Evolutionary conservation across 2,329 filamentous ascomycete species (phyloP).

Genomic region (Penicillium olsonii): DNA sequence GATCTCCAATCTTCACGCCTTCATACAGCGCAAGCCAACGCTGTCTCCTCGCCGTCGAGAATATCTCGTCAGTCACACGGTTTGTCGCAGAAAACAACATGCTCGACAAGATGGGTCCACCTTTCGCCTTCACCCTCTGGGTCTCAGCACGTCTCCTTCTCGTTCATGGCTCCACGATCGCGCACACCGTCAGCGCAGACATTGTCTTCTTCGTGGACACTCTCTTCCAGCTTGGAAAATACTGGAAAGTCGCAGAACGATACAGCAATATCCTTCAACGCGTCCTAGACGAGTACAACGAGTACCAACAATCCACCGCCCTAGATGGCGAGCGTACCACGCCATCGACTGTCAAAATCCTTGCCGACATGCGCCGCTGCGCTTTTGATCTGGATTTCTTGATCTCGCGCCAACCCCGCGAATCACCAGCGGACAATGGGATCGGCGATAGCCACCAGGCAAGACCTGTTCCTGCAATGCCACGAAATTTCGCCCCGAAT

Average conservation of each 20-base stretch:
- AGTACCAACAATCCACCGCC: slow-evolving; percentile 65
- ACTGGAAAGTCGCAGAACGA: slow-evolving; percentile 82
- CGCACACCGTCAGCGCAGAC: slow-evolving; percentile 76
- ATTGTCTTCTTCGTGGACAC: slow-evolving; percentile 82
- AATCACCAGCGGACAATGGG: slow-evolving; percentile 38
- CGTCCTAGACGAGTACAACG: slow-evolving; percentile 82
- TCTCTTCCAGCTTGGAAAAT: slow-evolving; percentile 74
- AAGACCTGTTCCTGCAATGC: slow-evolving; percentile 32
- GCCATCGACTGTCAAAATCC: slow-evolving; percentile 79
- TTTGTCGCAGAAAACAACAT: slow-evolving; percentile 76
- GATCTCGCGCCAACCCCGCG: slow-evolving; percentile 75
- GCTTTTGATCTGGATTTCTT: slow-evolving; percentile 89
- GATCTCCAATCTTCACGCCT: slow-evolving; percentile 84
- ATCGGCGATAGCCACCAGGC: slow-evolving; percentile 17
- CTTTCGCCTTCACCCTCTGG: slow-evolving; percentile 91
- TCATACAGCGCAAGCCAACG: slow-evolving; percentile 83
- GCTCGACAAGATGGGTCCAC: slow-evolving; percentile 78
- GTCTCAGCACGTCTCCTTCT: slow-evolving; percentile 83
- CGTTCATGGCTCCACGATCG: slow-evolving; percentile 87
- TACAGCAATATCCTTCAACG: slow-evolving; percentile 79
- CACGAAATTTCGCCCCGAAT: slow-evolving; percentile 70
- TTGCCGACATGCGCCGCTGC: slow-evolving; percentile 88
- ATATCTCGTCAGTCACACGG: slow-evolving; percentile 74
- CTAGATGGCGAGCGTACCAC: slow-evolving; percentile 71
- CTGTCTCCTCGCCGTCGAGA: slow-evolving; percentile 80